phyloP scores from a whole-genome alignment of 257 asterid genomes.

The Schizonepeta tenuifolia region DNA sequence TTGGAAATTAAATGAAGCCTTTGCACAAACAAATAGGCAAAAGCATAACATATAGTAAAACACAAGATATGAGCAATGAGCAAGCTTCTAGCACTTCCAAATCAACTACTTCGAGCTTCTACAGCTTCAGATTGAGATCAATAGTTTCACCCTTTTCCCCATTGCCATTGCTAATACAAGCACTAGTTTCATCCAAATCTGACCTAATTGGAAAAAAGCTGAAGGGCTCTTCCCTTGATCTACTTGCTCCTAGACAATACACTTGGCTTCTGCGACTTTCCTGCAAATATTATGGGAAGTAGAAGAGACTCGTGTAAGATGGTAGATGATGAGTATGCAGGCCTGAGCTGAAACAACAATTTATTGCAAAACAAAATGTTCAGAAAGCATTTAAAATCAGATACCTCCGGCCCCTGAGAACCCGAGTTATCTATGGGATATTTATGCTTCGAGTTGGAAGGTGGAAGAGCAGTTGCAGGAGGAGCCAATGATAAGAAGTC shows the following conservation, averaged over 20 bases:
- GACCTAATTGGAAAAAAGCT: constrained; percentile 5
- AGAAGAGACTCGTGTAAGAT: background rate
- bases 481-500: constrained; percentile 84
- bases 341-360: background rate
- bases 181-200: constrained; percentile 5
- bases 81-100: constrained; percentile 31
- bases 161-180: constrained; percentile 24
- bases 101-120: background rate
- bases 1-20: background rate
- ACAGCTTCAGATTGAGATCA: constrained; percentile 76
- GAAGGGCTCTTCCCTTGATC: constrained; percentile 17
- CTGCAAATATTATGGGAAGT: constrained; percentile 38
- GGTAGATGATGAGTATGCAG: background rate
- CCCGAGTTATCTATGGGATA: constrained; percentile 9
- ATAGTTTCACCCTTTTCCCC: constrained; percentile 42
- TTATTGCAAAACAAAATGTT: background rate
- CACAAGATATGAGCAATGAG: constrained; percentile 11
- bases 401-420: background rate
- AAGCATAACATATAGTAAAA: background rate
- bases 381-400: background rate
- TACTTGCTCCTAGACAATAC: constrained; percentile 36
- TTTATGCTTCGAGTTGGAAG: constrained; percentile 31
- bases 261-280: constrained; percentile 41
- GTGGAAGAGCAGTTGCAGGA: constrained; percentile 48
- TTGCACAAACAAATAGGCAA: background rate